A percentile compares a stretch with the other conserved stretches of the same genome.
Evolutionary conservation across 2,329 filamentous ascomycete genomes (phyloP).

Genomic region (Aspergillus persii): DNA sequence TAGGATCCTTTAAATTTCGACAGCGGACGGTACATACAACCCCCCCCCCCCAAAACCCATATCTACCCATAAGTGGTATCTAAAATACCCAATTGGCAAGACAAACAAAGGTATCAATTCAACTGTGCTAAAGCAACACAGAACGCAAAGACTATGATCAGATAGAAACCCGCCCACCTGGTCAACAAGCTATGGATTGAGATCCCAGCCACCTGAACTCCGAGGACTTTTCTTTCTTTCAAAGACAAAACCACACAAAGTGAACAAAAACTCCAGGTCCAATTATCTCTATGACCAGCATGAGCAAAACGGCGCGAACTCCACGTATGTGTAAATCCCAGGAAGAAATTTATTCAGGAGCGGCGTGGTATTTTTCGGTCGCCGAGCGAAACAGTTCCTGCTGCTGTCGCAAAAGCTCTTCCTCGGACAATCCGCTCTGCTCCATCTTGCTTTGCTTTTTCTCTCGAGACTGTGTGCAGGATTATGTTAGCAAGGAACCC

Average conservation of each 20-base stretch:
- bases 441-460: conserved; percentile 98
- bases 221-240: conserved; percentile 1
- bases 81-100: neutral
- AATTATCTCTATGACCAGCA: conserved; percentile 33
- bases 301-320: conserved; percentile 16
- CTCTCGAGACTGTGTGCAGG: conserved; percentile 69
- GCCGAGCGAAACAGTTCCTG: conserved; percentile 87
- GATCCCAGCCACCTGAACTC: conserved; percentile 7
- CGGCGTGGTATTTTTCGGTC: conserved; percentile 66
- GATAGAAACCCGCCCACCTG: neutral
- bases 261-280: conserved; percentile 10
- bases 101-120: neutral
- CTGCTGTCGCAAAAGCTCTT: conserved; percentile 84
- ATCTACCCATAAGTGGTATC: neutral
- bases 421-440: conserved; percentile 85
- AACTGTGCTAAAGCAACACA: neutral
- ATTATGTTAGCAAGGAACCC: conserved; percentile 14
- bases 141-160: neutral
- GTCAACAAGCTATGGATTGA: conserved; percentile 3
- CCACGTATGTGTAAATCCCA: neutral
- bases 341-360: conserved; percentile 33
- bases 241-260: conserved; percentile 2
- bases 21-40: neutral
- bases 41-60: neutral
- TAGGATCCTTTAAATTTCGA: neutral